A percentile compares a stretch with the other conserved stretches of the same genome.
phyloP scores from a whole-genome alignment of 768 basidiomycete genomes.

The Auricularia sp. region DNA sequence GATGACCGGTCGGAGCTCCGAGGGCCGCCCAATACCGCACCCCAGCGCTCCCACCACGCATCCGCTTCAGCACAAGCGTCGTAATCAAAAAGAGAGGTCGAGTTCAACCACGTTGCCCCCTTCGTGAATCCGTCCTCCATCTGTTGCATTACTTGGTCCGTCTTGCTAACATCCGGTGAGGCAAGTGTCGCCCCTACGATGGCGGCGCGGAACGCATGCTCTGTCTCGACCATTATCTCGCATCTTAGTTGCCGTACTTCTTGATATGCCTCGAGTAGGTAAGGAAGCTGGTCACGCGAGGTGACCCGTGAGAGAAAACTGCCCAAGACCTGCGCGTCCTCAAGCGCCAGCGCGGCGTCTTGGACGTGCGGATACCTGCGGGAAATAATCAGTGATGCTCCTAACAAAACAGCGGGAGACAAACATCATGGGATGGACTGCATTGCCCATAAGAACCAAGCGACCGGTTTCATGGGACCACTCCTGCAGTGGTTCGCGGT shows the following conservation, averaged over 20 bases:
- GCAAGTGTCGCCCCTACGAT: too few species aligned
- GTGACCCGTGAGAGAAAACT: conserved; percentile 48
- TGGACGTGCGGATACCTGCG: conserved; percentile 33
- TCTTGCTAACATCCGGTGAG: too few species aligned
- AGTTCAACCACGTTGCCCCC: not conserved
- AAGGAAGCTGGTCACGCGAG: conserved; percentile 36
- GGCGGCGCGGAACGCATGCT: too few species aligned
- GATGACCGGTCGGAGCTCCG: not conserved
- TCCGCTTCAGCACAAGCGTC: not conserved
- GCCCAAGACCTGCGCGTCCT: conserved; percentile 54
- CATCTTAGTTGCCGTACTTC: conserved; percentile 48
- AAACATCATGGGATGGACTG: conserved; percentile 49
- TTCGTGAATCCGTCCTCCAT: not conserved
- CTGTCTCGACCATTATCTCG: conserved; percentile 20
- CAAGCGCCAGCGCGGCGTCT: conserved; percentile 41
- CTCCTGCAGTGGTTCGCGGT: conserved; percentile 29
- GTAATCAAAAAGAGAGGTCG: not conserved
- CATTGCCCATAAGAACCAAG: conserved; percentile 49
- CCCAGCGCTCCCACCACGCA: not conserved
- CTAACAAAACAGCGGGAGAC: conserved; percentile 10
- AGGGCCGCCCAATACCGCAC: not conserved
- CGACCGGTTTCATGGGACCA: conserved; percentile 40
- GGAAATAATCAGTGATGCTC: too few species aligned
- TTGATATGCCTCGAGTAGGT: conserved; percentile 45
- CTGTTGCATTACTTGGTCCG: too few species aligned